Percentiles rank a stretch among this genome's conserved stretches.
Evolutionary conservation across 345 rosid genomes (phyloP).

Genomic region (Pistacia vera): DNA sequence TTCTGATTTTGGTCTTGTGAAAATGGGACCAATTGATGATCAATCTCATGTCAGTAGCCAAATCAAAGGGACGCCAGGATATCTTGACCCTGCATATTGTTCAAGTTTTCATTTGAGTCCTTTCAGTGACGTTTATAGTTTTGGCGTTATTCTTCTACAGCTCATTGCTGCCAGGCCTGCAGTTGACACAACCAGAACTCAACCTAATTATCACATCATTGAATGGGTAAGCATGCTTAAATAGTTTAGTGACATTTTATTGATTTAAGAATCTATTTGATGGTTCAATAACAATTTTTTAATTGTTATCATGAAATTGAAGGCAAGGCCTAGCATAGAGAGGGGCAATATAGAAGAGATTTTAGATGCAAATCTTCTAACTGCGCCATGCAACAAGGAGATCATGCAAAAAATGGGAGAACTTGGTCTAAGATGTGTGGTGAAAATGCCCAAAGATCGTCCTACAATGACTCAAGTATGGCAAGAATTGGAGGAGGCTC

Average conservation of each 20-base stretch:
- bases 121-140: slow-evolving; percentile 58
- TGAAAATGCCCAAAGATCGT: slow-evolving; percentile 44
- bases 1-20: slow-evolving; percentile 62
- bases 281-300: background rate
- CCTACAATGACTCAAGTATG: slow-evolving; percentile 59
- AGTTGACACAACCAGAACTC: slow-evolving; percentile 31
- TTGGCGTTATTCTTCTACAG: slow-evolving; percentile 68
- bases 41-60: slow-evolving; percentile 62
- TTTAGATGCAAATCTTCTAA: slow-evolving; percentile 46
- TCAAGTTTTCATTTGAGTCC: slow-evolving; percentile 54
- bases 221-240: slow-evolving; percentile 52
- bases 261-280: too few relatives aligned
- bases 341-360: slow-evolving; percentile 49
- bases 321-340: slow-evolving; percentile 59
- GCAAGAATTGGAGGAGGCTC: slow-evolving; percentile 51
- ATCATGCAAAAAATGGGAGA: slow-evolving; percentile 64
- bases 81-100: slow-evolving; percentile 70
- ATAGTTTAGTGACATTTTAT: too few relatives aligned
- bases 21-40: slow-evolving; percentile 55
- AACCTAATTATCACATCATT: slow-evolving; percentile 43
- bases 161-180: slow-evolving; percentile 56
- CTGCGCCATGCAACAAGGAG: slow-evolving; percentile 52
- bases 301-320: slow-evolving; percentile 1
- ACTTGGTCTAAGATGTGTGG: slow-evolving; percentile 53
- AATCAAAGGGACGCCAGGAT: slow-evolving; percentile 67